Evolutionary conservation across 805 yeast species (phyloP).

Genomic region (Isabelozyma gotoi): DNA sequence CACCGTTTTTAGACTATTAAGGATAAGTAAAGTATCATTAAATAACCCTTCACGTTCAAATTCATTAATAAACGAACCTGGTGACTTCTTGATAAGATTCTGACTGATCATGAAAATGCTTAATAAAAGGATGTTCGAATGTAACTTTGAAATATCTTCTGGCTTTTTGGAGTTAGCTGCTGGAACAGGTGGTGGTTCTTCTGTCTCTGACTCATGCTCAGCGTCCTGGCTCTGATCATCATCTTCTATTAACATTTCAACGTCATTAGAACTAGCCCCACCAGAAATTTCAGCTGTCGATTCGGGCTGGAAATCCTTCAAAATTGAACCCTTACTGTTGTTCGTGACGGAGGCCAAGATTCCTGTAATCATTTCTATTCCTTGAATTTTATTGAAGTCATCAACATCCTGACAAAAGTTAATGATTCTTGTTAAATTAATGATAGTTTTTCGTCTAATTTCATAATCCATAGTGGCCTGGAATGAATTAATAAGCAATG

Average conservation of each 20-base stretch:
- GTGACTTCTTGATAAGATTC: constrained; percentile 42
- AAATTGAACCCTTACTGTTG: constrained; percentile 42
- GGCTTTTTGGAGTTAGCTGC: background rate
- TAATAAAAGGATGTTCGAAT: constrained; percentile 43
- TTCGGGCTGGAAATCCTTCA: constrained; percentile 12
- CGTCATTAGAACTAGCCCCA: no score
- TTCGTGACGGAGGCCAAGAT: constrained; percentile 61
- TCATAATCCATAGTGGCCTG: constrained; percentile 71
- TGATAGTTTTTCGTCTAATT: constrained; percentile 56
- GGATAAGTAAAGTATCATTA: constrained; percentile 43
- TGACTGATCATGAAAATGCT: constrained; percentile 53
- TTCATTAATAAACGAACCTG: constrained; percentile 42
- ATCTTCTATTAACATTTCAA: constrained; percentile 7
- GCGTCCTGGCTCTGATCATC: constrained; percentile 9
- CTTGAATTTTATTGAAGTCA: constrained; percentile 28
- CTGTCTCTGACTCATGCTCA: constrained; percentile 6
- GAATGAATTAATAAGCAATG: constrained; percentile 59
- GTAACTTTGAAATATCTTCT: constrained; percentile 17
- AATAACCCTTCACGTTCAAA: constrained; percentile 77
- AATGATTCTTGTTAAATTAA: constrained; percentile 53
- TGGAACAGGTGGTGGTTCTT: background rate
- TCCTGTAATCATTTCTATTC: constrained; percentile 39
- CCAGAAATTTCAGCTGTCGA: no score
- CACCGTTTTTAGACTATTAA: constrained; percentile 18
- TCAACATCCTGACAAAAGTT: constrained; percentile 34